These are phyloP conservation scores for Picea abies DNA, from an alignment of 83 land plant species.

Conservation along the genomic window DNA sequence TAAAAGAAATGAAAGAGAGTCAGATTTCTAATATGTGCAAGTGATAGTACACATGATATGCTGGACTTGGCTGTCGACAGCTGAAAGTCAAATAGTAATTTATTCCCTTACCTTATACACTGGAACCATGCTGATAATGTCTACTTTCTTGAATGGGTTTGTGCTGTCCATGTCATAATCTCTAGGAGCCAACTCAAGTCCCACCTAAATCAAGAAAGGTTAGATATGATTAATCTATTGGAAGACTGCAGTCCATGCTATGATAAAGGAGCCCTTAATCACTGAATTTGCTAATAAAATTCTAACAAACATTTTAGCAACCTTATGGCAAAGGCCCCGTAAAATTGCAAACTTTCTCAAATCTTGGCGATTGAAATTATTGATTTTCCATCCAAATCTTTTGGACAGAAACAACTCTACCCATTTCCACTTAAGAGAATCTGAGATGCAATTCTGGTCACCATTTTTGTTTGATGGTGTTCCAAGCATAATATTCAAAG, in stretches of 20 bases:
- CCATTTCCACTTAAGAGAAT: constrained; percentile 61
- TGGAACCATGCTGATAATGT: constrained; percentile 94
- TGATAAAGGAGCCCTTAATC: background rate
- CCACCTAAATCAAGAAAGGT: constrained; percentile 58
- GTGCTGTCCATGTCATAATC: constrained; percentile 86
- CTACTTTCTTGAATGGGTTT: constrained; percentile 75
- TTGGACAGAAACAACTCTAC: constrained; percentile 53
- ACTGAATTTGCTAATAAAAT: constrained; percentile 2
- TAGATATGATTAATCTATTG: background rate
- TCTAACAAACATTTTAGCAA: constrained; percentile 10
- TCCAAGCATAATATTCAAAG: constrained; percentile 86
- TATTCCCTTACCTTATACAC: constrained; percentile 73
- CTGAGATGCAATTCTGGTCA: constrained; percentile 20
- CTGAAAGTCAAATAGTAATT: background rate
- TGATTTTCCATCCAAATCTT: constrained; percentile 80
- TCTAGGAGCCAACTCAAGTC: constrained; percentile 90
- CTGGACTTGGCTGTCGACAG: background rate
- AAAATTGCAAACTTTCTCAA: constrained; percentile 81
- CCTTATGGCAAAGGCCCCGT: constrained; percentile 95
- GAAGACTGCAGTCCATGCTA: background rate
- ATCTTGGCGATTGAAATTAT: constrained; percentile 57
- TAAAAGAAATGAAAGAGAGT: constrained; percentile 8
- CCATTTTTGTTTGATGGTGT: constrained; percentile 25
- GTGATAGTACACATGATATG: background rate
- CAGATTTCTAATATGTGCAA: background rate